Evolutionary conservation across 2,329 filamentous ascomycete genomes (phyloP), one percentile per base, ranked within the genome.

Genomic region (Xylaria arbuscula): DNA sequence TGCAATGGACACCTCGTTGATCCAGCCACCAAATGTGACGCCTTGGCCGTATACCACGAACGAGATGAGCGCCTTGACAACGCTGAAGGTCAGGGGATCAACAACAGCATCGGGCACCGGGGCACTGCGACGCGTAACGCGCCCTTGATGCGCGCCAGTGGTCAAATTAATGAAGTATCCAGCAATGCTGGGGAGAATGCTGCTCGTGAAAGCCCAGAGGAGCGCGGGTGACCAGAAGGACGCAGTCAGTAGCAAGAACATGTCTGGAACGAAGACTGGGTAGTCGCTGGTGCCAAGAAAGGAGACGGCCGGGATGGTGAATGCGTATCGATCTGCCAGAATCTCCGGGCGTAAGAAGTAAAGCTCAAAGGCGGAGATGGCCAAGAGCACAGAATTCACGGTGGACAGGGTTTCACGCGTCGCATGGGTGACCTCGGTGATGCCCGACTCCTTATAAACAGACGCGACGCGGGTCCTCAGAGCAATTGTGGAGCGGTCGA

Each of bases 91-190:
- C 77, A 98, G 83, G 3, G 94, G 94, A 78, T 99, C 96, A 72
- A 95, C 89, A 6, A 85, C 82, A 72, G 90, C 89, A 71, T 88
- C 86, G 47, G 81, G 78, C 54, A 78, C 75, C 62, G 78, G 72
- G 48, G 78, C 78, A 60, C 77, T 77, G 77, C 84, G 85, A 72
- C 83, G 80, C 61, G 78, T 83, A 72, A 80, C 84, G 71, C 83
- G 82, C 51, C 78, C 75, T 74, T 78, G 68, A 73, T 78, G 75
- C 72, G 76, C 70, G 70, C 76, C 86, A 57, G 84, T 82, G 47
- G 90, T 93, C 76, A 98, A 81, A 81, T 98, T 98, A 87, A 97
- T 92, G 79, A 98, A 97, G 83, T 96, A 98, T 32, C 92, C 93
- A 50, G 89, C 84, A 38, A 92, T 70, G 58, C 90, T 83, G 1